phyloP scores from a whole-genome alignment of 176 grass and related monocot species.

The Hsuehochloa calcarea region DNA sequence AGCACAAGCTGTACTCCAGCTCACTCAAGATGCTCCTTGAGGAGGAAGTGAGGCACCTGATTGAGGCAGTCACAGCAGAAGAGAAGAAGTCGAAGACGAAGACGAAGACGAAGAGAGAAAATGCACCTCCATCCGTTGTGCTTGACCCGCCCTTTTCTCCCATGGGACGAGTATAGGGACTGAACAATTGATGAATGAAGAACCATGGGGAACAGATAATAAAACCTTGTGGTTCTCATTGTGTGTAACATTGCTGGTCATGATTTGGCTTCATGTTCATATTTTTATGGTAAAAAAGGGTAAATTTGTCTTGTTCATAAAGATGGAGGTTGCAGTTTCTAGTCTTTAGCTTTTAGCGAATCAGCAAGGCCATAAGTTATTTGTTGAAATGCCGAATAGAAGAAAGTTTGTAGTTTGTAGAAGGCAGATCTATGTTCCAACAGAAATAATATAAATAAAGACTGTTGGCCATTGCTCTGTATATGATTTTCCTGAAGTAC shows the following conservation, averaged over 20 bases:
- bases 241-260: background rate
- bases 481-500: background rate
- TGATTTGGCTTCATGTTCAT: conserved; percentile 33
- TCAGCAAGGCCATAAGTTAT: conserved; percentile 20
- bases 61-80: conserved; percentile 77
- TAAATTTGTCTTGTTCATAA: conserved; percentile 40
- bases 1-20: conserved; percentile 70
- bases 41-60: conserved; percentile 79
- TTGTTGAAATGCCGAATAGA: conserved; percentile 23
- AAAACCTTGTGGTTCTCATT: background rate
- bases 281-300: conserved; percentile 24
- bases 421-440: conserved; percentile 5
- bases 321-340: conserved; percentile 18
- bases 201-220: background rate
- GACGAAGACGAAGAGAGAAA: conserved; percentile 42
- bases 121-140: conserved; percentile 50
- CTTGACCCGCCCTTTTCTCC: conserved; percentile 78
- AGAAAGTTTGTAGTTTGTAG: conserved; percentile 18
- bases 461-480: conserved; percentile 17
- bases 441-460: conserved; percentile 31
- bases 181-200: background rate
- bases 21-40: conserved; percentile 83
- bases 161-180: conserved; percentile 69
- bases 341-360: conserved; percentile 24
- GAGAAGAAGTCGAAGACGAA: conserved; percentile 61